Base-by-base conservation (phyloP, 2,329 filamentous ascomycete species). In the Aspergillus sp. region DNA sequence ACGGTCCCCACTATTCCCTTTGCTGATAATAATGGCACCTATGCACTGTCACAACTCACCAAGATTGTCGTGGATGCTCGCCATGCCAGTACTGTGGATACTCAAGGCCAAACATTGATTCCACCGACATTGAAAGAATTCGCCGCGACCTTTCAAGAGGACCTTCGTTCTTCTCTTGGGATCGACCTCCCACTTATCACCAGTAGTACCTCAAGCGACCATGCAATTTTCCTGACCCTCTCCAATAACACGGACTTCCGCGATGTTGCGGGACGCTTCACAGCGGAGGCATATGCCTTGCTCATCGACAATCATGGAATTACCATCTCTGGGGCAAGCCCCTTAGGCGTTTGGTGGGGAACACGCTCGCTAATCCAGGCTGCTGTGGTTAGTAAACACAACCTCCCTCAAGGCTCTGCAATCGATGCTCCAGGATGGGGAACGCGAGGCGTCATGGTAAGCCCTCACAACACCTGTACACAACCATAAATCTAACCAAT, bases 341-440 rank as follows among this genome's bases (percentile, higher is more conserved):
- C 83, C 0, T 72, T 85, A 1, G 83, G 83, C 5, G 78, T 74
- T 7, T 85, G 81, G 81, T 85, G 84, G 84, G 83, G 78, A 39
- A 85, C 83, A 0, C 75, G 83, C 36, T 80, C 82, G 2, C 62
- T 86, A 28, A 65, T 85, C n/a, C 83, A 86, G 61, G 62, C 79
- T 2, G 51, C 51, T n/a, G 66, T 79, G 15, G 70, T 84, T 21
- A 69, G 72, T 5, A 64, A 77, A 25, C 72, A 72, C 2, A 66
- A 71, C 10, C 62, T 85, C n/a, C 70, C 77, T 0, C 66, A 72
- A 36, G 83, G 84, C 9, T 69, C 65, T 8, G 79, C 74, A 2
- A 64, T 73, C 1, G 83, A 86, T 70, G 74, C 77, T 0, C 83
- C 83, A 0, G 82, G 82, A 17, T 85, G 81, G 81, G 70, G 70